phyloP scores from a whole-genome alignment of 306 rosid genomes.

The Castanospermum australe region DNA sequence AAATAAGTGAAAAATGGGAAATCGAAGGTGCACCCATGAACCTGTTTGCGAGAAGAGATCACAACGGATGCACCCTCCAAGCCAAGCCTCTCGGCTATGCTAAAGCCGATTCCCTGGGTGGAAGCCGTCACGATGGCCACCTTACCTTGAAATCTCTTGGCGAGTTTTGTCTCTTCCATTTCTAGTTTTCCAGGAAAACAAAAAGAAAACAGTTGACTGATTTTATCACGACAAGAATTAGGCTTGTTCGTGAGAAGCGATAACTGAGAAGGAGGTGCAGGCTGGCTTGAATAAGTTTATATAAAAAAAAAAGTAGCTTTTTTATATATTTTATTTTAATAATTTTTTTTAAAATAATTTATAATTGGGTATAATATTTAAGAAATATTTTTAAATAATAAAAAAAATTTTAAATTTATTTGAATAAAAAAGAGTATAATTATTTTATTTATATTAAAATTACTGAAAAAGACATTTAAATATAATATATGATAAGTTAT shows the following conservation, averaged over 20 bases:
- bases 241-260: too few relatives aligned
- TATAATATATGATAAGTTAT: too few relatives aligned
- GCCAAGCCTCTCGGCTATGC: slow-evolving; percentile 85
- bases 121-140: slow-evolving; percentile 95
- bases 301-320: too few relatives aligned
- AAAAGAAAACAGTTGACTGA: not conserved
- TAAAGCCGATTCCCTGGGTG: slow-evolving; percentile 91
- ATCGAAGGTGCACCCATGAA: not conserved
- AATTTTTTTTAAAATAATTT: too few relatives aligned
- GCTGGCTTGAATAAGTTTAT: too few relatives aligned
- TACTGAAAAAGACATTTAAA: too few relatives aligned
- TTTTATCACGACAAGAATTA: not conserved
- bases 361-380: too few relatives aligned
- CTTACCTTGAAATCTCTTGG: slow-evolving; percentile 71
- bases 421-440: too few relatives aligned
- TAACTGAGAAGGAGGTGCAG: not conserved
- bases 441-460: too few relatives aligned
- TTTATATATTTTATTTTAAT: too few relatives aligned
- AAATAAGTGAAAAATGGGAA: not conserved
- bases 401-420: too few relatives aligned
- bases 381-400: too few relatives aligned
- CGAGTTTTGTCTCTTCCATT: not conserved
- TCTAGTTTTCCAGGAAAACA: not conserved
- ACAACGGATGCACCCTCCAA: slow-evolving; percentile 91
- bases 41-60: slow-evolving; percentile 88